A percentile compares a stretch with the other conserved stretches of the same genome.
These are phyloP conservation scores for Neurospora sp. DNA, from an alignment of 495 filamentous ascomycete species.

Conservation along the genomic window DNA sequence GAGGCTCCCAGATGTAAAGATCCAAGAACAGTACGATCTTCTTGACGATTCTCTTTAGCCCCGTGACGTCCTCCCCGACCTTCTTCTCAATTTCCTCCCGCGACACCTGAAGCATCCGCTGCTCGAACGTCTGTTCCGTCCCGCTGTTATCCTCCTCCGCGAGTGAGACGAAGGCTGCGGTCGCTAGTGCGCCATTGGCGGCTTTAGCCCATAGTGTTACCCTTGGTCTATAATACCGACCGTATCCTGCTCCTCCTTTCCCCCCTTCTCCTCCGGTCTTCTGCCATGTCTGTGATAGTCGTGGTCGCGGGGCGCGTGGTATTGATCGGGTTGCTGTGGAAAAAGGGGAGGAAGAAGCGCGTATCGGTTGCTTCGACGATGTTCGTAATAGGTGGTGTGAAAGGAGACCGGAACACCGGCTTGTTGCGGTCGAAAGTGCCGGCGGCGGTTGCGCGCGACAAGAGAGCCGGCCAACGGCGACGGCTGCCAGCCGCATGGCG, in stretches of 20 bases:
- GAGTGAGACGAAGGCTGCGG: conserved; percentile 59
- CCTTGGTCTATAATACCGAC: conserved; percentile 10
- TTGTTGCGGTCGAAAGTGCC: background rate
- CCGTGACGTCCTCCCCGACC: conserved; percentile 49
- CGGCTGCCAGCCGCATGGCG: conserved; percentile 21
- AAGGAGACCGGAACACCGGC: background rate
- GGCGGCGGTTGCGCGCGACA: conserved; percentile 10
- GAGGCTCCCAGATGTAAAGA: conserved; percentile 69
- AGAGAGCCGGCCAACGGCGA: conserved; percentile 19
- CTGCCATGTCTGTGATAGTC: background rate
- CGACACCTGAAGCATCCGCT: conserved; percentile 77
- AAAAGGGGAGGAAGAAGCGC: background rate
- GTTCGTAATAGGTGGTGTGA: background rate
- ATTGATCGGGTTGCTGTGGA: background rate
- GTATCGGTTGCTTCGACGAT: background rate
- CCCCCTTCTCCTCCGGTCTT: background rate
- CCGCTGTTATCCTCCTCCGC: conserved; percentile 53
- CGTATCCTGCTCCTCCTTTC: background rate
- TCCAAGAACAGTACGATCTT: conserved; percentile 54
- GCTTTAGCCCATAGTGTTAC: conserved; percentile 9
- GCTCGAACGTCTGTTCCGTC: conserved; percentile 60
- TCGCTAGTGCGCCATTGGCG: conserved; percentile 39
- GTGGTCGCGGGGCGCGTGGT: background rate
- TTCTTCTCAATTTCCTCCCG: conserved; percentile 61
- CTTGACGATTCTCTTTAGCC: conserved; percentile 43